These are phyloP conservation scores for Acrocalymma vagum DNA, from an alignment of 2,329 filamentous ascomycete species.

Conservation along the genomic window DNA sequence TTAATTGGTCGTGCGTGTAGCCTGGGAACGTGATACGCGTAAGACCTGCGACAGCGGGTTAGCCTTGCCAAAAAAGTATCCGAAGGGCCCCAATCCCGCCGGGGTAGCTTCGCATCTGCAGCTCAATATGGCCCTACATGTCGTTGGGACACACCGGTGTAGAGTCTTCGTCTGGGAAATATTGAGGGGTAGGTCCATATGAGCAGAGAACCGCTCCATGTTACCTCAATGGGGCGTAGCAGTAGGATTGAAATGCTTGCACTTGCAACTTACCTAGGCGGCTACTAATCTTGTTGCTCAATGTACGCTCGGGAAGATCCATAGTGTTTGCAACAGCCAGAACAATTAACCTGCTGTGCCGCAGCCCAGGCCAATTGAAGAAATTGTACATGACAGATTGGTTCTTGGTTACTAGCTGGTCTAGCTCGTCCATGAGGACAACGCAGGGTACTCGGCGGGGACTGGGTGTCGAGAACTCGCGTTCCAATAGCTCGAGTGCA, in stretches of 20 bases:
- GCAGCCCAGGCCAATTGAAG: conserved; percentile 96
- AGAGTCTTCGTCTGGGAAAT: conserved; percentile 21
- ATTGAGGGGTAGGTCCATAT: conserved; percentile 17
- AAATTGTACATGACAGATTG: conserved; percentile 99
- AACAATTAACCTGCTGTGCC: conserved; percentile 92
- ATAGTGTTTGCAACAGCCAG: conserved; percentile 98
- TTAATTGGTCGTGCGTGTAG: conserved; percentile 95
- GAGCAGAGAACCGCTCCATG: conserved; percentile 7
- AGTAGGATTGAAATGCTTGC: conserved; percentile 25
- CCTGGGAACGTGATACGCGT: conserved; percentile 97
- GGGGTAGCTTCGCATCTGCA: conserved; percentile 21
- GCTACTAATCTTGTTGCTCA: conserved; percentile 98
- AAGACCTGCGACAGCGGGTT: conserved; percentile 62
- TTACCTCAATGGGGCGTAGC: conserved; percentile 21
- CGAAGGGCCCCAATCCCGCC: conserved; percentile 26
- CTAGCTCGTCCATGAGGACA: conserved; percentile 97
- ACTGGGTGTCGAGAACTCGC: conserved; percentile 91
- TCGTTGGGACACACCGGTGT: conserved; percentile 24
- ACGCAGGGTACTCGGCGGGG: conserved; percentile 93
- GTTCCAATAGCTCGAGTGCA: conserved; percentile 87
- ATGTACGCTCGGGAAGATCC: conserved; percentile 93
- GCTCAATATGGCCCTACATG: conserved; percentile 22
- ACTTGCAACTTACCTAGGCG: conserved; percentile 63
- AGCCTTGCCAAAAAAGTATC: conserved; percentile 36
- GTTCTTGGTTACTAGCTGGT: conserved; percentile 96